Conservation (phyloP, 345 rosid species). For the Hypericum perforatum region DNA sequence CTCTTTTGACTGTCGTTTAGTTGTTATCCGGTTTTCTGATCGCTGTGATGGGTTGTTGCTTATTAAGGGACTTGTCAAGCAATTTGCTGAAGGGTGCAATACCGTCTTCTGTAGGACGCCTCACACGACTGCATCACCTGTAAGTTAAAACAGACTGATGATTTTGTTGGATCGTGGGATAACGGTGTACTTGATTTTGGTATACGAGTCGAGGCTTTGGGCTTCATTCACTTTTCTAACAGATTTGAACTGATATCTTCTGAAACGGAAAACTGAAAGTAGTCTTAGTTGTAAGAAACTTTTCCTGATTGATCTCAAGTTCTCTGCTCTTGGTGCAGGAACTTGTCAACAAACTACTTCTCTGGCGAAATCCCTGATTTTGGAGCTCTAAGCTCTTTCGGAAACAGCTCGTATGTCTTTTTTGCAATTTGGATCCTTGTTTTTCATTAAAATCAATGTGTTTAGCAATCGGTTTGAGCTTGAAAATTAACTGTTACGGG, state of each 20-base stretch:
- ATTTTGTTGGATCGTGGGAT: no score
- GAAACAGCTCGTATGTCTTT: conserved; percentile 43
- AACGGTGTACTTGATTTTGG: no score
- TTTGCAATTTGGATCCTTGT: no score
- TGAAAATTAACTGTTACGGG: conserved; percentile 6
- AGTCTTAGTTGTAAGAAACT: neutral
- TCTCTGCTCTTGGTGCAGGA: conserved; percentile 35
- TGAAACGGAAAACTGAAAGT: no score
- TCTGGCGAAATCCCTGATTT: conserved; percentile 89
- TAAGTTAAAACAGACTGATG: conserved; percentile 25
- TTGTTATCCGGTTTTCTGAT: neutral
- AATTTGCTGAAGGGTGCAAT: conserved; percentile 77
- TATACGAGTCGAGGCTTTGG: no score
- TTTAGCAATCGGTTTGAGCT: neutral
- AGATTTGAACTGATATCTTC: no score
- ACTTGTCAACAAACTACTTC: conserved; percentile 80
- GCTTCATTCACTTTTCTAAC: no score
- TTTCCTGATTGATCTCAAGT: neutral
- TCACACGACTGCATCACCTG: conserved; percentile 54
- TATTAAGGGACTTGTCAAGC: conserved; percentile 84
- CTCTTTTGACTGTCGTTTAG: neutral
- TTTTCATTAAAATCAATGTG: neutral
- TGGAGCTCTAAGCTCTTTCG: conserved; percentile 72
- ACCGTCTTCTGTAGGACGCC: conserved; percentile 72
- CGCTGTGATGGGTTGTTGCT: neutral